Base-by-base conservation (phyloP, 2,329 filamentous ascomycete genomes). In the Clarireedia hainanense region DNA sequence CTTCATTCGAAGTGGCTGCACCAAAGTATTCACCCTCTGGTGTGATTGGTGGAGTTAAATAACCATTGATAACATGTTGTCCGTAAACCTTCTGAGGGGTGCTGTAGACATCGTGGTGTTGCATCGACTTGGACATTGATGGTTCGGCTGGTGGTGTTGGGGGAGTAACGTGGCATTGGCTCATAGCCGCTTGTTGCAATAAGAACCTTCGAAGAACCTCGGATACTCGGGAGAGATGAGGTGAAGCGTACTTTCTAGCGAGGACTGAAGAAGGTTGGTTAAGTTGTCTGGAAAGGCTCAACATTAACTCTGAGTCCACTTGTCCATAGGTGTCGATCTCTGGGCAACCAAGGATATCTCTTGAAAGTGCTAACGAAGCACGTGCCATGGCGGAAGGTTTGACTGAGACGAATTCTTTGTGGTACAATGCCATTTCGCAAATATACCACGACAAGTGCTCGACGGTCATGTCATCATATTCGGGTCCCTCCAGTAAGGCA, bases 361-460 rank as follows among this genome's bases (percentile, higher is more conserved):
- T 81, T 40, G 92, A 86, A 42, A 99, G 80, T 52, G 90, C 90
- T 55, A 97, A 78, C 10, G 91, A 90, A 45, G 91, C 87, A 63
- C 90, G 82, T 46, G 94, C 91, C 79, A 99, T 89, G 62, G 91
- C 86, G 0, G 92, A 96, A 20, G 94, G 91, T 68, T 87, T 87
- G 55, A 88, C 91, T 15, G 91, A 94, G 60, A 99, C 91, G 67
- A 99, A 99, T 63, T 97, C 94, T 68, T 92, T 88, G 76, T 97
- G 90, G 74, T 96, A 99, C 43, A 97, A 78, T 47, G 91, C 89
- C 66, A 97, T 92, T 75, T 99, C 94, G 69, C 89, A 86, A 60
- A 99, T 87, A 76, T 97, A 99, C 60, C 88, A 80, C 17, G 91
- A 85, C 88, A 99, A 92, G 73, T 95, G 87, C 75, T 97, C 90